Conservation (phyloP, 768 basidiomycete genomes). For the Sarcodon aspratus region DNA sequence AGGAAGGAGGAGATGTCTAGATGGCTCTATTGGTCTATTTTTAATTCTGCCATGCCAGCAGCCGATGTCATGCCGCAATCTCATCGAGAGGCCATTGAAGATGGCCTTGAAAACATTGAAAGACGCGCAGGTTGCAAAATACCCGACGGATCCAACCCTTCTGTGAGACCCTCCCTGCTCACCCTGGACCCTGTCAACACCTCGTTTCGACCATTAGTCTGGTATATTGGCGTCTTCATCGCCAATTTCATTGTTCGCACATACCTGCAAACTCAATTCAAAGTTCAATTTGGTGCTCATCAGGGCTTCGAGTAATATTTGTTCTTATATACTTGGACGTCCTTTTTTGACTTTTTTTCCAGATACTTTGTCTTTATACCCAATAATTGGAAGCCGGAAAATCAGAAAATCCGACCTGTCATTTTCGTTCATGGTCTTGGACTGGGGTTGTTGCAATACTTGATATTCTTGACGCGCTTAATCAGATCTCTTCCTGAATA, state of each 20-base stretch:
- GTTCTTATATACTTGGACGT: neutral
- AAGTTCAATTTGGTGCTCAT: constrained; percentile 32
- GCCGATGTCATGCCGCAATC: constrained; percentile 31
- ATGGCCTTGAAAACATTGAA: constrained; percentile 53
- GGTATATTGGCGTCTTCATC: constrained; percentile 41
- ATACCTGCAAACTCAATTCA: constrained; percentile 30
- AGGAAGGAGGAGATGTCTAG: constrained; percentile 47
- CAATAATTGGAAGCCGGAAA: constrained; percentile 43
- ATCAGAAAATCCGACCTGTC: constrained; percentile 48
- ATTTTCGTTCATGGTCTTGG: constrained; percentile 88
- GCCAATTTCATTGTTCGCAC: constrained; percentile 37
- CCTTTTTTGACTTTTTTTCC: constrained; percentile 1
- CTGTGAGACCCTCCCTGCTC: constrained; percentile 46
- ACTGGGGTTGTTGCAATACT: constrained; percentile 67
- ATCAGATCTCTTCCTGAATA: constrained; percentile 45
- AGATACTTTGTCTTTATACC: constrained; percentile 76
- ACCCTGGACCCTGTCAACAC: constrained; percentile 73
- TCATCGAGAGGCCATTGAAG: constrained; percentile 41
- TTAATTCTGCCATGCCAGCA: constrained; percentile 50
- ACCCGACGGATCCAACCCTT: constrained; percentile 45
- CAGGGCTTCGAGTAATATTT: constrained; percentile 59
- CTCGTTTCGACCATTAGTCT: constrained; percentile 52
- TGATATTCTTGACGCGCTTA: constrained; percentile 46
- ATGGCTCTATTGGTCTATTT: constrained; percentile 84
- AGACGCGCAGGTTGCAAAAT: constrained; percentile 59